A percentile compares a stretch with the other conserved stretches of the same genome.
These are phyloP conservation scores for Exophiala viscosa DNA, from an alignment of 2,329 filamentous ascomycete species.

Conservation along the genomic window DNA sequence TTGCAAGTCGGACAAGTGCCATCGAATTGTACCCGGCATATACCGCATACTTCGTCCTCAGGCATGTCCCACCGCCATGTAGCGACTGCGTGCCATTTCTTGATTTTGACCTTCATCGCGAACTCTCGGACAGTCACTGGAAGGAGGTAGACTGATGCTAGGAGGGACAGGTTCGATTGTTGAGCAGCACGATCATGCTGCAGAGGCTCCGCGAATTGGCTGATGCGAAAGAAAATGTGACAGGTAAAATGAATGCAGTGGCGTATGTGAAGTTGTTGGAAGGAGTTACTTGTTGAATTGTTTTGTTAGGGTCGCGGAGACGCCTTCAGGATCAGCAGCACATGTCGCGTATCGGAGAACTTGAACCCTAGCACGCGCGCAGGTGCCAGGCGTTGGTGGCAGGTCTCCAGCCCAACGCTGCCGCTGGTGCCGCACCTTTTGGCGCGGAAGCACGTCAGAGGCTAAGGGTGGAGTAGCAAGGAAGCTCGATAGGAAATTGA, in stretches of 20 bases:
- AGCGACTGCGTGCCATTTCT: constrained; percentile 87
- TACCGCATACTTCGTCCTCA: constrained; percentile 95
- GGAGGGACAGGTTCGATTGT: too few relatives aligned
- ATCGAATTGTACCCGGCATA: constrained; percentile 97
- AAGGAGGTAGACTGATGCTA: neutral
- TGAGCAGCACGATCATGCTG: too few relatives aligned
- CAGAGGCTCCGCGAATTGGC: too few relatives aligned
- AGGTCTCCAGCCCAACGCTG: neutral
- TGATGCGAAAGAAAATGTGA: too few relatives aligned
- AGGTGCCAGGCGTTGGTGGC: too few relatives aligned
- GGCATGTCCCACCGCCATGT: constrained; percentile 98
- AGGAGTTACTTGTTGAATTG: too few relatives aligned
- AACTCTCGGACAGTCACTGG: neutral
- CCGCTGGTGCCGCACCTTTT: neutral
- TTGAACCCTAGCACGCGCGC: too few relatives aligned
- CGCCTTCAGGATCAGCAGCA: neutral
- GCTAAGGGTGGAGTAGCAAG: constrained; percentile 1
- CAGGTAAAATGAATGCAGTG: too few relatives aligned
- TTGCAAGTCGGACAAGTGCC: constrained; percentile 97
- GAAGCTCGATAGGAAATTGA: neutral
- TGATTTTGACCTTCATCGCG: constrained; percentile 90
- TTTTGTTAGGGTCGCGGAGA: too few relatives aligned
- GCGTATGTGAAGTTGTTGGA: too few relatives aligned
- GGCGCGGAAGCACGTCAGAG: neutral
- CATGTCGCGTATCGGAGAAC: neutral